Conservation (phyloP, 2,329 filamentous ascomycete genomes). For the Scytalidium lignicola region DNA sequence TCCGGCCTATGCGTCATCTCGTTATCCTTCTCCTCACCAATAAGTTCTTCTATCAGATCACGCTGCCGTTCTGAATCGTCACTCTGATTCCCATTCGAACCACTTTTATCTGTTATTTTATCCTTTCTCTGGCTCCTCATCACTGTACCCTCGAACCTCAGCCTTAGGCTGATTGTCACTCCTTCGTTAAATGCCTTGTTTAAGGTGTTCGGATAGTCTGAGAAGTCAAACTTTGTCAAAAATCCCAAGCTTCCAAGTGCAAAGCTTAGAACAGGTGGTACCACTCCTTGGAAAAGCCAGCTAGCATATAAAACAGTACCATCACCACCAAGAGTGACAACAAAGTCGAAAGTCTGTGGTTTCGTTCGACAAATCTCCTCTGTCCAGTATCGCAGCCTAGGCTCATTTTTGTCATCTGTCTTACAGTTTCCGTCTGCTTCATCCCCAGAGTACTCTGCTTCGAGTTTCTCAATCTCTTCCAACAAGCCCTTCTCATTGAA, state of each 20-base stretch:
- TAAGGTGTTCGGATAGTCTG: slow-evolving; percentile 64
- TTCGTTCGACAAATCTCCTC: slow-evolving; percentile 69
- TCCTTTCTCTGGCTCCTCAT: slow-evolving; percentile 68
- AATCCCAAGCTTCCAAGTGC: slow-evolving; percentile 89
- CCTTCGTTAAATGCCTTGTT: slow-evolving; percentile 71
- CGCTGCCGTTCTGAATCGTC: slow-evolving; percentile 37
- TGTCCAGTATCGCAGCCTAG: slow-evolving; percentile 74
- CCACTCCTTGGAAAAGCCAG: slow-evolving; percentile 94
- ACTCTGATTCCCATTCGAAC: slow-evolving; percentile 13
- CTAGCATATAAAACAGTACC: slow-evolving; percentile 96
- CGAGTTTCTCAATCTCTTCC: slow-evolving; percentile 48
- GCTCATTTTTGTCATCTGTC: slow-evolving; percentile 9
- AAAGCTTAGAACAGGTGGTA: slow-evolving; percentile 90
- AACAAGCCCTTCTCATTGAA: slow-evolving; percentile 72
- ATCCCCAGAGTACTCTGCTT: slow-evolving; percentile 30
- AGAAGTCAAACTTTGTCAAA: slow-evolving; percentile 93
- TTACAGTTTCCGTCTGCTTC: slow-evolving; percentile 26
- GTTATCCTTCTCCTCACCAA: slow-evolving; percentile 80
- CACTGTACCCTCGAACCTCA: slow-evolving; percentile 89
- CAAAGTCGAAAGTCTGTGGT: slow-evolving; percentile 89
- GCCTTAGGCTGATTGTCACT: slow-evolving; percentile 78
- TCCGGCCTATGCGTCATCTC: slow-evolving; percentile 81
- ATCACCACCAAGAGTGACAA: slow-evolving; percentile 87
- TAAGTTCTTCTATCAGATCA: slow-evolving; percentile 83
- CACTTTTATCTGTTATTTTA: slow-evolving; percentile 13